Evolutionary conservation across 1,284 basidiomycete genomes (phyloP), one percentile per base, ranked within the genome.

Genomic region (Malassezia globosa): DNA sequence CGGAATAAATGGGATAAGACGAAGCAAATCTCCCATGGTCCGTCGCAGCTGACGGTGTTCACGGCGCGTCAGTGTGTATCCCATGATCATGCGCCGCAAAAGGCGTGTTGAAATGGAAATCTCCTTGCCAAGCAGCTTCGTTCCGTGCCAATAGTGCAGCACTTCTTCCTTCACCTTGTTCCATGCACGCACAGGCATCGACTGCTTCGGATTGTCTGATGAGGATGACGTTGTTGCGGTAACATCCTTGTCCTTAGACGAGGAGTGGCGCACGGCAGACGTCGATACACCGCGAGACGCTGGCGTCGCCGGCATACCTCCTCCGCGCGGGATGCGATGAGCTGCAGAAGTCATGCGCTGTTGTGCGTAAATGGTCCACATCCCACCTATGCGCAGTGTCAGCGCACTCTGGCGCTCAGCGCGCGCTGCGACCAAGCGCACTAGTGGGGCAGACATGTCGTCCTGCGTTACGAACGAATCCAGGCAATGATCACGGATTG

Each of bases 101-200:
- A 97, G 78, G 59, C 90, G 80, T 6, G 79, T 77, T 22, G 86
- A 88, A 62, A 97, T 94, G 57, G 83, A 80, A 56, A 96, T 85
- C 75, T 97, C 94, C 41, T 89, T 88, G 7, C 86, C 89, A 29
- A 97, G 78, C 7, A 97, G 80, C 72, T 95, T 95, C 6, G 87
- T 81, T 13, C 94, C 92, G 61, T 89, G 83, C 90, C 92, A 97
- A 72, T 97, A 99, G 72, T 99, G 94, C 51, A 81, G 79, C 0
- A 83, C 89, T 73, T 96, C 92, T 65, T 95, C 86, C 76, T 95
- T 99, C 60, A 96, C 82, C 64, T 82, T 85, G 60, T 83, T 84
- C 92, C 92, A 96, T 7, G 72, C 55, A 22, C 71, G 64, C 35
- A 56, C 56, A 13, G 40, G 22, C 33, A 66, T 51, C 5, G 54